Evolutionary conservation across 805 yeast species (phyloP).

Genomic region (Cyberlindnera misumaiensis): DNA sequence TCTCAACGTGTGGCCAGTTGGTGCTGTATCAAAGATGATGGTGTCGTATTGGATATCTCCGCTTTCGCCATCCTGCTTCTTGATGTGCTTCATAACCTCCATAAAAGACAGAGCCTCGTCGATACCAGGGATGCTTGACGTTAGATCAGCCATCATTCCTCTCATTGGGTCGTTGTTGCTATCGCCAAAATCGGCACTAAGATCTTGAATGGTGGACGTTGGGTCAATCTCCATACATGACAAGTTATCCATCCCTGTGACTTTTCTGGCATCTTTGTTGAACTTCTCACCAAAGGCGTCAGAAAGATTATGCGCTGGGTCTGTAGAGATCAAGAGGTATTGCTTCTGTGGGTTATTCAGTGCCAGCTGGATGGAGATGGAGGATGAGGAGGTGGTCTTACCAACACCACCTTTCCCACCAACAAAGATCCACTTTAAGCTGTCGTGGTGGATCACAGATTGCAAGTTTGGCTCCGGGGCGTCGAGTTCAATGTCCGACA

Average conservation of each 20-base stretch:
- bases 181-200: conserved; percentile 39
- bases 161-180: conserved; percentile 50
- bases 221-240: conserved; percentile 99
- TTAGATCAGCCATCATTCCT: conserved; percentile 79
- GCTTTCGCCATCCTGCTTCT: conserved; percentile 45
- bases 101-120: conserved; percentile 97
- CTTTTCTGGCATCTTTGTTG: conserved; percentile 92
- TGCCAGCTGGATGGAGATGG: conserved; percentile 92
- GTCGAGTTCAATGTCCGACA: conserved; percentile 22
- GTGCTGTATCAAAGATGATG: conserved; percentile 98
- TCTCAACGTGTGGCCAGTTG: conserved; percentile 96
- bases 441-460: conserved; percentile 56
- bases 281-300: conserved; percentile 99
- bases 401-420: conserved; percentile 99
- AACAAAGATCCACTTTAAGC: conserved; percentile 92
- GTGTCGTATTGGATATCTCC: conserved; percentile 57
- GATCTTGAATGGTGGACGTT: conserved; percentile 84
- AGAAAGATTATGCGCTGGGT: conserved; percentile 96
- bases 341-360: conserved; percentile 69
- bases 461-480: conserved; percentile 59
- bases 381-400: conserved; percentile 94
- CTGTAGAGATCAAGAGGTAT: conserved; percentile 88
- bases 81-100: conserved; percentile 96
- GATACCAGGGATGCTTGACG: conserved; percentile 95
- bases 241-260: conserved; percentile 80